Evolutionary conservation across 2,329 filamentous ascomycete species (phyloP).

Genomic region (Kalmusia sp.): DNA sequence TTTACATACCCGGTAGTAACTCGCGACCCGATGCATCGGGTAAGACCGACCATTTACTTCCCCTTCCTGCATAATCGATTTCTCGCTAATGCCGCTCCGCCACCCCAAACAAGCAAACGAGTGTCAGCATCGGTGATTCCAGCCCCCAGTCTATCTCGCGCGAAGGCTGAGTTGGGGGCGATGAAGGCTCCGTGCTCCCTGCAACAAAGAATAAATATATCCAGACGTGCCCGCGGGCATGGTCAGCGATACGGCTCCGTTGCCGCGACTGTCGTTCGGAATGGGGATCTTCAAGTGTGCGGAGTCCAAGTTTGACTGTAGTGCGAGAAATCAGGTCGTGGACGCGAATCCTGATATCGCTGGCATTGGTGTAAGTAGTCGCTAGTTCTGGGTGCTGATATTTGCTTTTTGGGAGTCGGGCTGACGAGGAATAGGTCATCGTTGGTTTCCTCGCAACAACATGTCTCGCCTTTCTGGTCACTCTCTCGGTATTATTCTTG

Average conservation of each 20-base stretch:
- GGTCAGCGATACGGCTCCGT: too few relatives aligned
- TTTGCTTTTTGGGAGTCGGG: background rate
- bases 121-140: background rate
- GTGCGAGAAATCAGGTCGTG: constrained; percentile 16
- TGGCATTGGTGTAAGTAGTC: constrained; percentile 31
- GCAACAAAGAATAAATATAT: background rate
- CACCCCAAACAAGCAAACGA: background rate
- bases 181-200: background rate
- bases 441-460: constrained; percentile 36
- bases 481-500: constrained; percentile 37
- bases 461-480: constrained; percentile 36
- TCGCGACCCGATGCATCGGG: too few relatives aligned
- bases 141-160: background rate
- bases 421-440: constrained; percentile 27
- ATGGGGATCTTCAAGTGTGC: background rate
- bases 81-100: background rate
- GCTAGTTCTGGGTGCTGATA: too few relatives aligned
- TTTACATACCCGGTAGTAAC: too few relatives aligned
- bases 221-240: background rate
- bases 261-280: background rate
- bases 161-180: background rate
- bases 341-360: constrained; percentile 38
- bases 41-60: background rate
- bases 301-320: constrained; percentile 18
- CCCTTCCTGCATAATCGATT: background rate